Evolutionary conservation across 192 early-diverging fungal species (phyloP).

Genomic region (Backusella luteola): DNA sequence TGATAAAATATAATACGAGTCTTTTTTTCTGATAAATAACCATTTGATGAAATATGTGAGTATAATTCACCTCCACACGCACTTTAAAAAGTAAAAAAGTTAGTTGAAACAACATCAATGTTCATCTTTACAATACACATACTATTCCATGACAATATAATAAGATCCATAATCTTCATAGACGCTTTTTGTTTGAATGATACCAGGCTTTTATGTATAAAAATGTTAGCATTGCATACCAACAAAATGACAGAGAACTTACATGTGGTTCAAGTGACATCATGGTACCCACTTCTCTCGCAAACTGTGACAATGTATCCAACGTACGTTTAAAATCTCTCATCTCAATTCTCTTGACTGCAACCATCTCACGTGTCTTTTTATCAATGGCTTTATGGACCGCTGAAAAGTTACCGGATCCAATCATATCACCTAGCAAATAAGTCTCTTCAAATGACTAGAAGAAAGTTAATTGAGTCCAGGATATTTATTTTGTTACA

Average conservation of each 20-base stretch:
- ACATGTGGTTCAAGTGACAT: slow-evolving; percentile 18
- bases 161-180: slow-evolving; percentile 8
- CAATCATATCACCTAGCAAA: not conserved
- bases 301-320: not conserved
- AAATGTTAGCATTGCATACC: not conserved
- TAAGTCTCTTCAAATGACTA: slow-evolving; percentile 1
- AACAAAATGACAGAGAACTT: not conserved
- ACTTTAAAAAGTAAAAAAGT: slow-evolving; percentile 31
- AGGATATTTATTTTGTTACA: no score
- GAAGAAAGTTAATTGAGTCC: not conserved
- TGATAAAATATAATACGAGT: slow-evolving; percentile 75
- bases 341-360: slow-evolving; percentile 8
- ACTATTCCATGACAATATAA: slow-evolving; percentile 23
- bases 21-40: slow-evolving; percentile 76
- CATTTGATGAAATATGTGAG: slow-evolving; percentile 73
- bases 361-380: not conserved
- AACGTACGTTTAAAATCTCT: not conserved
- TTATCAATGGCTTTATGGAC: not conserved
- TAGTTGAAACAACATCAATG: not conserved
- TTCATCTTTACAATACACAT: not conserved
- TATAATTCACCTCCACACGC: slow-evolving; percentile 89
- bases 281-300: not conserved
- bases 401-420: not conserved
- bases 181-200: slow-evolving; percentile 9
- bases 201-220: not conserved